Conservation (phyloP, 805 yeast genomes). For the Ogataea minuta region DNA sequence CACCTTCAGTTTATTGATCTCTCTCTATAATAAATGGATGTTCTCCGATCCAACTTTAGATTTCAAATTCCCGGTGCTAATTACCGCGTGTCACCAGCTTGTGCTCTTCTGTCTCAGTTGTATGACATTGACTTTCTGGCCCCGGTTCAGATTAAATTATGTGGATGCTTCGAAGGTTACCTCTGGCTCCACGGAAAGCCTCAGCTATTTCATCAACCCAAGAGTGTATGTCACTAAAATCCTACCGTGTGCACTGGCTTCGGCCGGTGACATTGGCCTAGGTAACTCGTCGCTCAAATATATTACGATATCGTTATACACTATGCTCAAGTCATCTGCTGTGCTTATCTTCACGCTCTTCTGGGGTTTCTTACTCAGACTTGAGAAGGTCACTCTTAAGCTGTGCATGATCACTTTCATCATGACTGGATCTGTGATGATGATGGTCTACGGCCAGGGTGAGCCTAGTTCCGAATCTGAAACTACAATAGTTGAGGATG, state of each 20-base stretch:
- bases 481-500: conserved; percentile 18
- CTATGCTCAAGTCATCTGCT: conserved; percentile 85
- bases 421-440: conserved; percentile 78
- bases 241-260: conserved; percentile 79
- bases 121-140: conserved; percentile 40
- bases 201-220: conserved; percentile 30
- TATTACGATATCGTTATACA: conserved; percentile 76
- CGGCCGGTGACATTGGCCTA: conserved; percentile 87
- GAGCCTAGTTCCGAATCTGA: conserved; percentile 10
- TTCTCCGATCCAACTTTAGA: conserved; percentile 68
- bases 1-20: conserved; percentile 58
- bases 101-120: conserved; percentile 56
- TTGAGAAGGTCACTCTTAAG: conserved; percentile 68
- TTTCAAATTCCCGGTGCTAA: conserved; percentile 74
- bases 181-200: conserved; percentile 6
- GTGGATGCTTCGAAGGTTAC: conserved; percentile 16
- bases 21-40: conserved; percentile 93
- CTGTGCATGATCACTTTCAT: conserved; percentile 62
- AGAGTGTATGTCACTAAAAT: conserved; percentile 49
- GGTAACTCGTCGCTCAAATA: conserved; percentile 76
- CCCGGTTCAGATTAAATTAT: conserved; percentile 43
- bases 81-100: conserved; percentile 80
- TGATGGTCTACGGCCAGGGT: conserved; percentile 65
- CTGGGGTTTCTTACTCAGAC: conserved; percentile 72
- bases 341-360: conserved; percentile 74